Conservation (phyloP, 345 rosid species). For the Erucastrum elatum region DNA sequence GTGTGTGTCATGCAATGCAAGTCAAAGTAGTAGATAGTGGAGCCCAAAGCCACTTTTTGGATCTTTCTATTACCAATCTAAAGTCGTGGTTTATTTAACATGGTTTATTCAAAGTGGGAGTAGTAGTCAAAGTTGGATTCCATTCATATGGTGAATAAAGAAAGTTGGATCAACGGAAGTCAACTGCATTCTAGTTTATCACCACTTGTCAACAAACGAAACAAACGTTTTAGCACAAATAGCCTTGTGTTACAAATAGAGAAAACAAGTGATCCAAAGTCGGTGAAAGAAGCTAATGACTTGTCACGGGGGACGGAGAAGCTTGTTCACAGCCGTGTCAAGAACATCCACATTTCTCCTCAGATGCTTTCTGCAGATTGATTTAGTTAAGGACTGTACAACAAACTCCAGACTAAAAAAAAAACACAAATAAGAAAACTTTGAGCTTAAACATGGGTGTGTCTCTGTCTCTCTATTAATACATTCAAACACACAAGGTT, state of each 20-base stretch:
- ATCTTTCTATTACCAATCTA: background rate
- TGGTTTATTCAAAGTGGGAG: conserved; percentile 7
- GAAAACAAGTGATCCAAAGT: background rate
- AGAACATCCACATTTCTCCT: conserved; percentile 83
- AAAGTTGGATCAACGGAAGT: too few species aligned
- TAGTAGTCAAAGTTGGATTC: background rate
- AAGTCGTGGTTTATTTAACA: background rate
- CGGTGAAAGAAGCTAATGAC: conserved; percentile 6
- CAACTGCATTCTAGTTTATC: background rate
- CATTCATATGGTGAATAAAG: conserved; percentile 4
- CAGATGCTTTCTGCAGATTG: conserved; percentile 59
- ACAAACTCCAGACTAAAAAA: background rate
- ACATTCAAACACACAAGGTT: background rate
- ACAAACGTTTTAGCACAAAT: background rate
- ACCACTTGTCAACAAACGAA: background rate
- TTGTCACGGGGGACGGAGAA: conserved; percentile 59
- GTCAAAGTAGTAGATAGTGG: conserved; percentile 25
- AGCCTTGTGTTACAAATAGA: background rate
- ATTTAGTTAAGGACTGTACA: conserved; percentile 43
- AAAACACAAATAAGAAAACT: background rate
- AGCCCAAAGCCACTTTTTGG: conserved; percentile 26
- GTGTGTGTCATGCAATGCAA: conserved; percentile 1
- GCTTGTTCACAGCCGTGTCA: conserved; percentile 75
- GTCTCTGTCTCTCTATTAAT: background rate
- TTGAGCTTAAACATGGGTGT: background rate